A percentile compares a stretch with the other conserved stretches of the same genome.
Evolutionary conservation across 495 filamentous ascomycete species (phyloP).

Genomic region (Podospora pseudocomata): DNA sequence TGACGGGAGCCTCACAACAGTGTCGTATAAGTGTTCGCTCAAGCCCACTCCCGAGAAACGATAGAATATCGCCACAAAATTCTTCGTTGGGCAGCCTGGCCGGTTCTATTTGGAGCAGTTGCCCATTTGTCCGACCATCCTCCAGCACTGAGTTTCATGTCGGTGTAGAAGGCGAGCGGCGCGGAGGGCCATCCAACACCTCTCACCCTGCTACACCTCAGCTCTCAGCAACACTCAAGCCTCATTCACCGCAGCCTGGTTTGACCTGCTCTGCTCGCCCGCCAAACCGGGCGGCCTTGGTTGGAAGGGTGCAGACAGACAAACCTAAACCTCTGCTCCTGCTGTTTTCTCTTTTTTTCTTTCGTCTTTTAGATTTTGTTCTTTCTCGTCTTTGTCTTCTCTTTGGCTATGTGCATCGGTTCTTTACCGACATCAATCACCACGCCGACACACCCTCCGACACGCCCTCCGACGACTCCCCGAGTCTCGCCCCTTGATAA

Average conservation of each 20-base stretch:
- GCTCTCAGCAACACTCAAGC: neutral
- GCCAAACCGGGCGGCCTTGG: neutral
- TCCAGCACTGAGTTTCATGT: conserved; percentile 11
- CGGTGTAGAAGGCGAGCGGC: neutral
- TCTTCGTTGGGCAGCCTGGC: neutral
- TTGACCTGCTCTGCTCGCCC: neutral
- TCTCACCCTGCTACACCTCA: neutral
- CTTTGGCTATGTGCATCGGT: no score
- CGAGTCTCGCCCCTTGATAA: no score
- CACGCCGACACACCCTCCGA: no score
- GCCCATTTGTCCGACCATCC: neutral
- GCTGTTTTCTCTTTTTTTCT: neutral
- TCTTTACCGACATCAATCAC: neutral
- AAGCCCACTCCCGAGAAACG: no score
- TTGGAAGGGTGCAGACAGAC: neutral
- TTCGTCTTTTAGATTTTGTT: neutral
- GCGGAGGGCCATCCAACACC: neutral
- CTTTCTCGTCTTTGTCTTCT: neutral
- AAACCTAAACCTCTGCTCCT: neutral
- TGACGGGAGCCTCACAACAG: no score
- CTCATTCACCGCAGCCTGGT: no score
- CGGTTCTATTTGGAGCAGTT: conserved; percentile 4
- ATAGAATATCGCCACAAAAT: neutral
- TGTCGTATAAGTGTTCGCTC: no score
- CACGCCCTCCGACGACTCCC: no score